Percentiles rank a stretch among this genome's conserved stretches.
Conservation (phyloP, 176 grass and related monocot genomes). For the Phragmites australis region DNA sequence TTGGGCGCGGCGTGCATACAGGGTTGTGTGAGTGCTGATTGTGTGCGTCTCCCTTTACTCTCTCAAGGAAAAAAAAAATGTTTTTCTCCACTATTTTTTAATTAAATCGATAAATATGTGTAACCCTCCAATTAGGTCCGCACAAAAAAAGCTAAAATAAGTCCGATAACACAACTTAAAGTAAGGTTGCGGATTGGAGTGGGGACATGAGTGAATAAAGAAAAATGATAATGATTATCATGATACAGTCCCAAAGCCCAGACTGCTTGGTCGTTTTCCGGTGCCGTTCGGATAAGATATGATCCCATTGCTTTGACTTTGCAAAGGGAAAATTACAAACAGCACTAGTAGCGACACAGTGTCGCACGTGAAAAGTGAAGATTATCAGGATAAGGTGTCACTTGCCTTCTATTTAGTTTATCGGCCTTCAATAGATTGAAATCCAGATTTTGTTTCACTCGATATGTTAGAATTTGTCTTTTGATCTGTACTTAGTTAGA, state of each 20-base stretch:
- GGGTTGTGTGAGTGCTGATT: no score
- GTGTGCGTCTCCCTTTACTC: no score
- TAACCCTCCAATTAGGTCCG: slow-evolving; percentile 10
- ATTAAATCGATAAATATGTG: no score
- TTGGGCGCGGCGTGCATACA: no score
- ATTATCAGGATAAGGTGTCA: slow-evolving; percentile 13
- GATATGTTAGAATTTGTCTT: no score
- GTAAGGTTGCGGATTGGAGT: not conserved
- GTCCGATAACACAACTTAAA: slow-evolving; percentile 29
- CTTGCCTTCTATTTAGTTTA: not conserved
- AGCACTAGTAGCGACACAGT: not conserved
- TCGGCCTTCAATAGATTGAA: no score
- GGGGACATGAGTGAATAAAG: not conserved
- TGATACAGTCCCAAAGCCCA: slow-evolving; percentile 27
- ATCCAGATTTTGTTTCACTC: no score
- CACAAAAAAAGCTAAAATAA: not conserved
- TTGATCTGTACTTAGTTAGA: no score
- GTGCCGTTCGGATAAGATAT: slow-evolving; percentile 37
- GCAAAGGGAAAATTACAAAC: not conserved
- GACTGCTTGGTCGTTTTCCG: slow-evolving; percentile 20
- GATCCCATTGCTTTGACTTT: slow-evolving; percentile 27
- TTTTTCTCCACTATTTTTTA: no score
- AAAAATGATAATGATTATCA: slow-evolving; percentile 15
- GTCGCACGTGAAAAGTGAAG: slow-evolving; percentile 35
- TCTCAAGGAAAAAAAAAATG: no score